phyloP scores from a whole-genome alignment of 495 filamentous ascomycete genomes.

The Podospora conica region DNA sequence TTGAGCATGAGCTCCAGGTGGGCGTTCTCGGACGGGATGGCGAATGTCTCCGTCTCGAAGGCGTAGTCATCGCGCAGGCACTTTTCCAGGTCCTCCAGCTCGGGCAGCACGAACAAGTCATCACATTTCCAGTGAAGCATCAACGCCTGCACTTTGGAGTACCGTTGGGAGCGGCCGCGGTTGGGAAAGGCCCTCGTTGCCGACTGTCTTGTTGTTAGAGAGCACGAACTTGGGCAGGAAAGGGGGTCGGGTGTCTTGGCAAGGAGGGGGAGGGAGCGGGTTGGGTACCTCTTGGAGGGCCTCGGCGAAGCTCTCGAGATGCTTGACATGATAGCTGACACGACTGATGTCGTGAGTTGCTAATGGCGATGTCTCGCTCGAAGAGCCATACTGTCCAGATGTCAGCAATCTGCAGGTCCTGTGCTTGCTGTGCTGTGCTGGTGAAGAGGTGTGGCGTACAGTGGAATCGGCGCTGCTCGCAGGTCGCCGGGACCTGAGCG shows the following conservation, averaged over 20 bases:
- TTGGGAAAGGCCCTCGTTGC: slow-evolving; percentile 47
- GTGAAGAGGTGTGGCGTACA: slow-evolving; percentile 32
- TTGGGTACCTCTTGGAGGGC: slow-evolving; percentile 40
- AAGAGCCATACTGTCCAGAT: slow-evolving; percentile 39
- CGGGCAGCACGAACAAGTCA: slow-evolving; percentile 46
- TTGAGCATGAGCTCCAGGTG: slow-evolving; percentile 46
- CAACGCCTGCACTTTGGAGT: slow-evolving; percentile 45
- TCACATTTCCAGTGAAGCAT: slow-evolving; percentile 52
- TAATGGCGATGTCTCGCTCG: slow-evolving; percentile 32
- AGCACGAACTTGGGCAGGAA: background rate
- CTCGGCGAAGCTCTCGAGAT: slow-evolving; percentile 43
- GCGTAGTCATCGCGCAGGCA: slow-evolving; percentile 44
- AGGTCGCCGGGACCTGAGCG: slow-evolving; percentile 39
- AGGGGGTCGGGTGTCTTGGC: background rate
- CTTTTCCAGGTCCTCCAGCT: slow-evolving; percentile 44
- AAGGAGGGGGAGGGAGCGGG: background rate
- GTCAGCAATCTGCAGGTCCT: background rate
- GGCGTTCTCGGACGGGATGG: slow-evolving; percentile 46
- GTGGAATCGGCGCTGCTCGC: slow-evolving; percentile 41
- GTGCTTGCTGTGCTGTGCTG: background rate
- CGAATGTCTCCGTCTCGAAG: slow-evolving; percentile 44
- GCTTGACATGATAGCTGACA: slow-evolving; percentile 47
- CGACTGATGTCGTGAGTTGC: slow-evolving; percentile 48
- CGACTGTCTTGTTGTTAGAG: slow-evolving; percentile 30
- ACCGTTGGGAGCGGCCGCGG: slow-evolving; percentile 37